phyloP scores from a whole-genome alignment of 129 eudicot species.

The Calendula officinalis region DNA sequence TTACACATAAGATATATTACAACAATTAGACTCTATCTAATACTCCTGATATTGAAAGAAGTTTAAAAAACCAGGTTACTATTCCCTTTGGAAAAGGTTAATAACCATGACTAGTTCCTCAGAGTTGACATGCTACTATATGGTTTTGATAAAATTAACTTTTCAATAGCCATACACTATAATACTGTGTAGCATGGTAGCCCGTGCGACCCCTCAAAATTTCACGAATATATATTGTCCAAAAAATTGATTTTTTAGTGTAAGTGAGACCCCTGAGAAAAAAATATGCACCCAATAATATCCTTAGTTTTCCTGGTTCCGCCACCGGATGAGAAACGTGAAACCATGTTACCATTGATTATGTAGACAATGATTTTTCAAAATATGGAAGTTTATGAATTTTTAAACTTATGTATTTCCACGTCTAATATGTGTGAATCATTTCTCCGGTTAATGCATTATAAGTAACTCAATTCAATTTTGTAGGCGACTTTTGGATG shows the following conservation, averaged over 20 bases:
- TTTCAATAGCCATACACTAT: neutral
- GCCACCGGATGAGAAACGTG: neutral
- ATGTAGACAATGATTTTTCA: neutral
- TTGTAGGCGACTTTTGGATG: neutral
- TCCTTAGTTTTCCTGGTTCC: too few relatives aligned
- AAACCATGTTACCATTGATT: neutral
- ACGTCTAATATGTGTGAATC: neutral
- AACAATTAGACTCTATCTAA: neutral
- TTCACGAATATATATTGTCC: neutral
- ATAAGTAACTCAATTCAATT: neutral
- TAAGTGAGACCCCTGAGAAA: too few relatives aligned
- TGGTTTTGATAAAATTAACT: neutral
- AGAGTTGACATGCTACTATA: slow-evolving; percentile 3
- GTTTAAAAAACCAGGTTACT: neutral
- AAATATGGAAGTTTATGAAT: too few relatives aligned
- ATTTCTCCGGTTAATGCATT: neutral
- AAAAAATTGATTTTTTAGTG: too few relatives aligned
- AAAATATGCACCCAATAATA: too few relatives aligned
- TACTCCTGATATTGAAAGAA: neutral
- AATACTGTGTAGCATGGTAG: too few relatives aligned
- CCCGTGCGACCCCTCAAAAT: neutral
- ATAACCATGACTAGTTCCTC: neutral
- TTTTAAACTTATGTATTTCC: neutral
- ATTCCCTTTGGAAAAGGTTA: neutral
- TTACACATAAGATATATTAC: neutral